Conservation (phyloP, 768 basidiomycete genomes). For the Psilocybe sp. region DNA sequence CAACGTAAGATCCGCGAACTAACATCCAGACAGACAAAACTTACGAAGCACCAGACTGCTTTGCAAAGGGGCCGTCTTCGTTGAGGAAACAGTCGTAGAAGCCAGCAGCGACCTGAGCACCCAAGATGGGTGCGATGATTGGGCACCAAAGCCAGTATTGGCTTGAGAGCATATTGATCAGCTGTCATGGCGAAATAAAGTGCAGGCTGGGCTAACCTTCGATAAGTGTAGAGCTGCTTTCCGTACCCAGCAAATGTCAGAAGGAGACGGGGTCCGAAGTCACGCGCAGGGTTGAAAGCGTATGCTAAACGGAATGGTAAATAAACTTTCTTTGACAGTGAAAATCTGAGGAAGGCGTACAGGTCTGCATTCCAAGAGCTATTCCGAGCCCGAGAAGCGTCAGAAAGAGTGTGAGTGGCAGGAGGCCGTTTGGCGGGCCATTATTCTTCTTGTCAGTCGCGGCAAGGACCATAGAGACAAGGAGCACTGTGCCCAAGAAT, state of each 20-base stretch:
- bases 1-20: too few species aligned
- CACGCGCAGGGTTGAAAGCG: constrained; percentile 70
- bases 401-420: constrained; percentile 56
- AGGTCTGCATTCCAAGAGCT: constrained; percentile 61
- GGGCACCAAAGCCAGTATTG: constrained; percentile 80
- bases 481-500: constrained; percentile 53
- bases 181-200: neutral
- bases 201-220: constrained; percentile 32
- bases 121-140: constrained; percentile 55
- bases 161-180: constrained; percentile 25
- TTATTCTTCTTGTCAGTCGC: constrained; percentile 48
- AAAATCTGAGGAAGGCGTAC: constrained; percentile 21
- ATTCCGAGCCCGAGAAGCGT: constrained; percentile 54
- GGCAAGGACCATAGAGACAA: constrained; percentile 54
- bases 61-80: constrained; percentile 41
- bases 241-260: constrained; percentile 76
- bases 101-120: constrained; percentile 53
- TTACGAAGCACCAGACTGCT: constrained; percentile 3
- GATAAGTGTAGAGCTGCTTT: constrained; percentile 36
- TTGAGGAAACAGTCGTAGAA: constrained; percentile 64
- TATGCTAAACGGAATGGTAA: constrained; percentile 32
- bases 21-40: neutral
- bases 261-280: constrained; percentile 62
- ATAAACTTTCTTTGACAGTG: neutral
- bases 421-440: constrained; percentile 43